Evolutionary conservation across 2,329 filamentous ascomycete genomes (phyloP).

Genomic region (Lojkania enalia): DNA sequence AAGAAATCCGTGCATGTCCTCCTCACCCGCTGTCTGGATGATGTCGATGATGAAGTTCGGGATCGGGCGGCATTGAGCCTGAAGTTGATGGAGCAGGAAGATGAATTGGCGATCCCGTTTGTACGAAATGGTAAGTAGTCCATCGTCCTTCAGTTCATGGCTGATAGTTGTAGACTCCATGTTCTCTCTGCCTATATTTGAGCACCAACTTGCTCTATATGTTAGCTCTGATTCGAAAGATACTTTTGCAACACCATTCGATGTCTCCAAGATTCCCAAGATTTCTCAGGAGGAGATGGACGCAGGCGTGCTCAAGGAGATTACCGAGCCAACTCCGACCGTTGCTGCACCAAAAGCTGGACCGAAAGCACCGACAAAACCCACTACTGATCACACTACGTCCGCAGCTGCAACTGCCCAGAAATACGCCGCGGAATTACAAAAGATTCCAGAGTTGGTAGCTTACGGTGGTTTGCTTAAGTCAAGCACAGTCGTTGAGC

Average conservation of each 20-base stretch:
- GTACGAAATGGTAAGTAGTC: conserved; percentile 78
- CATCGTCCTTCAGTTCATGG: conserved; percentile 6
- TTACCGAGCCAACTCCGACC: conserved; percentile 87
- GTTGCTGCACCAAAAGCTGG: conserved; percentile 89
- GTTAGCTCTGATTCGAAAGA: conserved; percentile 89
- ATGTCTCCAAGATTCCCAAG: conserved; percentile 85
- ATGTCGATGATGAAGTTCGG: conserved; percentile 95
- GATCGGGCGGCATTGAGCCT: conserved; percentile 94
- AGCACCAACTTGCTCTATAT: conserved; percentile 97
- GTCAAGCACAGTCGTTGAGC: conserved; percentile 80
- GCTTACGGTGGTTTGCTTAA: conserved; percentile 90
- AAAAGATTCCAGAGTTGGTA: conserved; percentile 87
- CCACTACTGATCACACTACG: conserved; percentile 73
- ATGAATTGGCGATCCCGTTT: conserved; percentile 82
- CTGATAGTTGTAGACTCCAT: conserved; percentile 72
- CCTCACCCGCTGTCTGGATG: conserved; percentile 89
- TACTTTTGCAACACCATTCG: conserved; percentile 83
- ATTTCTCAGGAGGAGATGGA: conserved; percentile 95
- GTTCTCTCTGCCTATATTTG: conserved; percentile 91
- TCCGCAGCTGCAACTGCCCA: conserved; percentile 79
- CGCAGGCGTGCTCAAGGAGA: conserved; percentile 96
- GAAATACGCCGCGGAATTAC: conserved; percentile 84
- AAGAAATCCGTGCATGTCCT: conserved; percentile 94
- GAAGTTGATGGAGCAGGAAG: conserved; percentile 87
- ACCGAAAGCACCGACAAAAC: conserved; percentile 70